These are phyloP conservation scores for Arxiozyma slooffiae DNA, from an alignment of 1,139 yeast species.

Conservation along the genomic window DNA sequence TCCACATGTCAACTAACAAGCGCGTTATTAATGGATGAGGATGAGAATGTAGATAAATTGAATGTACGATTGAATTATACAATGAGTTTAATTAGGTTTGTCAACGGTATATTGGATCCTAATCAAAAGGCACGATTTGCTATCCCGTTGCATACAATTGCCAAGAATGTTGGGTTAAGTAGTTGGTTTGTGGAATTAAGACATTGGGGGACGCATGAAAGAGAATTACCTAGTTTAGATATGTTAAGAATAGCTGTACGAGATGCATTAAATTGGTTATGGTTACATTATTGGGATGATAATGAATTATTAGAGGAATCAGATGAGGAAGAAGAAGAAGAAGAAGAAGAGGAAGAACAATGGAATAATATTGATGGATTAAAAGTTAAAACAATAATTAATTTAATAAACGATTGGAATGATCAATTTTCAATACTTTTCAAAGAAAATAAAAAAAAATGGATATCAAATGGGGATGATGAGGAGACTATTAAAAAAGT, in stretches of 20 bases:
- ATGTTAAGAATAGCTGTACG: constrained; percentile 49
- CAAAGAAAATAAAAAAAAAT: constrained; percentile 26
- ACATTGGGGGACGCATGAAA: constrained; percentile 87
- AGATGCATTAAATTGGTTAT: constrained; percentile 68
- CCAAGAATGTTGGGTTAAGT: constrained; percentile 61
- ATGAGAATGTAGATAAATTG: constrained; percentile 10
- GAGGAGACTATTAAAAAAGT: constrained; percentile 3
- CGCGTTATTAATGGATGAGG: constrained; percentile 38
- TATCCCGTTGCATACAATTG: constrained; percentile 66
- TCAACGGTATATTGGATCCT: constrained; percentile 85
- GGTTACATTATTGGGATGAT: constrained; percentile 61
- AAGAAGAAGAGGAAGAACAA: constrained; percentile 27
- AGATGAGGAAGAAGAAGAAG: constrained; percentile 23
- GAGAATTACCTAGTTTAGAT: constrained; percentile 55
- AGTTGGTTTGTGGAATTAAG: constrained; percentile 80
- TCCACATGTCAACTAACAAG: constrained; percentile 56
- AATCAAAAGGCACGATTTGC: constrained; percentile 73
- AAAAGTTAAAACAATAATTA: constrained; percentile 3
- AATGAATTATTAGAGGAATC: constrained; percentile 18
- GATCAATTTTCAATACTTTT: constrained; percentile 9
- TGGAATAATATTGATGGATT: constrained; percentile 14
- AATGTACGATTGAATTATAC: constrained; percentile 29
- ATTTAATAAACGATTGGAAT: constrained; percentile 6
- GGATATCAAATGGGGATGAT: constrained; percentile 10
- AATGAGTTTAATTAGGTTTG: constrained; percentile 77